Conservation (phyloP, 495 filamentous ascomycete genomes). For the Neurospora sp. region DNA sequence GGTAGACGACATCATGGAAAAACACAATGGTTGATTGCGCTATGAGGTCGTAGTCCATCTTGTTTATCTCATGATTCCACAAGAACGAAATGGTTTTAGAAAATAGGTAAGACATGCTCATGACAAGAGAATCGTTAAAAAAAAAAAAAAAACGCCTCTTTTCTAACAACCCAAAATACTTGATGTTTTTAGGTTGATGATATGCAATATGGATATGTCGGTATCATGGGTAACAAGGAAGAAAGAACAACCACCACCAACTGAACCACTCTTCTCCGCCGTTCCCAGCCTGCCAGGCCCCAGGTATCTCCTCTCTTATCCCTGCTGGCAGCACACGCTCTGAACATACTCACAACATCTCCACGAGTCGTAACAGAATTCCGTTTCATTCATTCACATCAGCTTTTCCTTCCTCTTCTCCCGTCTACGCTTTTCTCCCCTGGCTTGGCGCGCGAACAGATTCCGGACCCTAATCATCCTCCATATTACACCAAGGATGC, state of each 20-base stretch:
- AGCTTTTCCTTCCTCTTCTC: not conserved
- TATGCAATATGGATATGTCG: not conserved
- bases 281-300: not conserved
- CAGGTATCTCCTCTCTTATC: not conserved
- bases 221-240: not conserved
- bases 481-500: constrained; percentile 63
- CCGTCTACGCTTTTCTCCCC: not conserved
- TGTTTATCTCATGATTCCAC: too few relatives aligned
- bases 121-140: not conserved
- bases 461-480: not conserved
- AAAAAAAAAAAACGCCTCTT: not conserved
- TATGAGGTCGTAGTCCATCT: too few relatives aligned
- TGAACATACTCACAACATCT: not conserved
- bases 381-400: not conserved
- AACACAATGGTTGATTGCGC: too few relatives aligned
- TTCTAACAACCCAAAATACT: not conserved
- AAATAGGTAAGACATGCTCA: not conserved
- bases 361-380: not conserved
- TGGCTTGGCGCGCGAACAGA: not conserved
- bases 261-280: not conserved
- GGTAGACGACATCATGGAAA: too few relatives aligned
- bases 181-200: not conserved
- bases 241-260: not conserved
- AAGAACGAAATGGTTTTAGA: not conserved
- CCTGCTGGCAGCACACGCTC: not conserved